A percentile compares a stretch with the other conserved stretches of the same genome.
Conservation (phyloP, 140 eudicot species). For the Senecio squalidus region DNA sequence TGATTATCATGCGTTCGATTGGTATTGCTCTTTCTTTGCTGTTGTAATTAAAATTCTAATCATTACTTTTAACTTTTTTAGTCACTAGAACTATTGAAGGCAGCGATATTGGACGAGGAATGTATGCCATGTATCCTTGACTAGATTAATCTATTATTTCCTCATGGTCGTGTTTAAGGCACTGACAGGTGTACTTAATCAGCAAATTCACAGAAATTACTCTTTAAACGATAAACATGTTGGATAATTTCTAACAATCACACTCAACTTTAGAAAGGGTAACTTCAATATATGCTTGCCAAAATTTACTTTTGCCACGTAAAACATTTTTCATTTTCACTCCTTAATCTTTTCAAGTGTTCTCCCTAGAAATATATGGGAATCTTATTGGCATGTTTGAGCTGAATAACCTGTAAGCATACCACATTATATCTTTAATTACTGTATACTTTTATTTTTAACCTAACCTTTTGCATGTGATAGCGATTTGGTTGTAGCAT, state of each 20-base stretch:
- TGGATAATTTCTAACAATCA: neutral
- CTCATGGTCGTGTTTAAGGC: neutral
- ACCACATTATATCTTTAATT: neutral
- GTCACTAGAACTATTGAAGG: constrained; percentile 88
- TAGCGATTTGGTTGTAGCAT: constrained; percentile 94
- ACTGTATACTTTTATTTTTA: neutral
- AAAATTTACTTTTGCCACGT: neutral
- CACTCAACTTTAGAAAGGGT: neutral
- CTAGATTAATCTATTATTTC: neutral
- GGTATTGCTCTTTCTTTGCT: constrained; percentile 4
- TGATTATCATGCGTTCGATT: neutral
- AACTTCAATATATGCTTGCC: constrained; percentile 1
- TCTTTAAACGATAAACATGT: constrained; percentile 5
- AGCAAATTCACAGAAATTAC: neutral
- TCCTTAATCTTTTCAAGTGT: constrained; percentile 73
- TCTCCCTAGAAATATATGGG: constrained; percentile 88
- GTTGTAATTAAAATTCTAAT: neutral
- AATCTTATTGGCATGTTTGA: constrained; percentile 98
- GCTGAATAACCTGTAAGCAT: constrained; percentile 95
- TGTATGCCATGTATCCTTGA: constrained; percentile 90
- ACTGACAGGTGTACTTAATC: neutral
- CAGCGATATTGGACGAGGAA: constrained; percentile 74
- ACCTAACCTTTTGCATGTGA: constrained; percentile 14
- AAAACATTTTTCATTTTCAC: neutral
- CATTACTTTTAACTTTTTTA: constrained; percentile 32